These are phyloP conservation scores for Ascochyta viciae-villosae DNA, from an alignment of 2,329 filamentous ascomycete genomes.

Conservation along the genomic window DNA sequence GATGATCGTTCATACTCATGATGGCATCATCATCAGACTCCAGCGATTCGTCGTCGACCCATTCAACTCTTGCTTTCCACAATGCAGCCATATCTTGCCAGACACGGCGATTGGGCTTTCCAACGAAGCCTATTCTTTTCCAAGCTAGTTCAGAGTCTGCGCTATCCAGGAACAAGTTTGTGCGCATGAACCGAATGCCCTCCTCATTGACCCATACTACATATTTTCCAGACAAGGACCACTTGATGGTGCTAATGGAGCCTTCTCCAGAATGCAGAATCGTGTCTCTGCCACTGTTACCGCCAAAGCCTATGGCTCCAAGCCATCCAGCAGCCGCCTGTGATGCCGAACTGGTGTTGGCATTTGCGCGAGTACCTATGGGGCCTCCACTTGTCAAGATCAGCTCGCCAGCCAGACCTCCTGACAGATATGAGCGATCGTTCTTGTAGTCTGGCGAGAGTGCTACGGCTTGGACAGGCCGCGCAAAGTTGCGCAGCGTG, in stretches of 20 bases:
- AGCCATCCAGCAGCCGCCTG: constrained; percentile 90
- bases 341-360: constrained; percentile 85
- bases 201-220: constrained; percentile 96
- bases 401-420: constrained; percentile 85
- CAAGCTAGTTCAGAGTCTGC: constrained; percentile 83
- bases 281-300: constrained; percentile 81
- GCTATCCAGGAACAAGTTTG: constrained; percentile 79
- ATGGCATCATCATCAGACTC: constrained; percentile 70
- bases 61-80: constrained; percentile 91
- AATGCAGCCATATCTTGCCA: constrained; percentile 98
- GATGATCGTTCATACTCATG: constrained; percentile 43
- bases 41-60: constrained; percentile 86
- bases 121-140: constrained; percentile 93
- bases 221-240: constrained; percentile 91
- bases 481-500: constrained; percentile 87
- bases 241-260: constrained; percentile 88
- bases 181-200: constrained; percentile 97
- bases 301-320: constrained; percentile 81
- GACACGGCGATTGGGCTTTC: constrained; percentile 81
- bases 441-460: constrained; percentile 94
- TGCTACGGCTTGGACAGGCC: constrained; percentile 89
- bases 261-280: constrained; percentile 92
- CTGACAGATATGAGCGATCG: constrained; percentile 88
- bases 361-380: constrained; percentile 78
- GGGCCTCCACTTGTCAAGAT: constrained; percentile 85